Base-by-base conservation (phyloP, 2,329 filamentous ascomycete genomes). In the Dactylonectria macrodidyma region DNA sequence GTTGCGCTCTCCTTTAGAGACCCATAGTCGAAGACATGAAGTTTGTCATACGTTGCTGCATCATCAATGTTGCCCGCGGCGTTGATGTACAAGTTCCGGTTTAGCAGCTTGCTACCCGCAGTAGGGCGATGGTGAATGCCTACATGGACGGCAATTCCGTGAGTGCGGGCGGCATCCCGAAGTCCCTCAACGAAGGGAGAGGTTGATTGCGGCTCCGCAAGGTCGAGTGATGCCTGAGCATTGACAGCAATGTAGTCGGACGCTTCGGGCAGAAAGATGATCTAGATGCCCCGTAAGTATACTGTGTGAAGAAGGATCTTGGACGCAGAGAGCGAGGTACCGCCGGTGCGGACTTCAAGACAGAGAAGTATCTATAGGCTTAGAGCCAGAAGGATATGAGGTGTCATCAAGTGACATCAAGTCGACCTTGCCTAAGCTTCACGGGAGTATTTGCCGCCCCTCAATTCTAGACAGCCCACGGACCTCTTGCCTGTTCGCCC, bases 261-360 rank as follows among this genome's bases (percentile, higher is more conserved):
- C 26, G 95, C 95, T 86, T 98, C 95, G 12, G 95, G 95, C 60
- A 98, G 91, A 83, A 98, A 98, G 57, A 98, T 88, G 19, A 93
- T 90, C 89, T 93, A 69, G 26, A 9, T 14, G 12, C 19, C 12
- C 3, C 47, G 67, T 74, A 68, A 73, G 73, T 74, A 75, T 67
- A 74, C 72, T 60, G 62, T 71, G 63, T 71, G 62, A 74, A 62
- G 64, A 70, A 62, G 19, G 46, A 30, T 26, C 34, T 51, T 55
- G 52, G 48, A 55, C 26, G 54, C 47, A 41, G 30, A 54, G 59
- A 59, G 54, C 19, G 22, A 72, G 55, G 73, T 70, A 68, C 62
- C 65, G 60, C 69, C 48, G 59, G 38, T 75, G 24, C 57, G 50
- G 62, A 48, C 26, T 34, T 24, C n/a, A 52, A 48, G 34, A 68